Percentiles rank a stretch among this genome's conserved stretches.
Evolutionary conservation across 2,329 filamentous ascomycete genomes (phyloP).

Genomic region (Phialocephala subalpina): DNA sequence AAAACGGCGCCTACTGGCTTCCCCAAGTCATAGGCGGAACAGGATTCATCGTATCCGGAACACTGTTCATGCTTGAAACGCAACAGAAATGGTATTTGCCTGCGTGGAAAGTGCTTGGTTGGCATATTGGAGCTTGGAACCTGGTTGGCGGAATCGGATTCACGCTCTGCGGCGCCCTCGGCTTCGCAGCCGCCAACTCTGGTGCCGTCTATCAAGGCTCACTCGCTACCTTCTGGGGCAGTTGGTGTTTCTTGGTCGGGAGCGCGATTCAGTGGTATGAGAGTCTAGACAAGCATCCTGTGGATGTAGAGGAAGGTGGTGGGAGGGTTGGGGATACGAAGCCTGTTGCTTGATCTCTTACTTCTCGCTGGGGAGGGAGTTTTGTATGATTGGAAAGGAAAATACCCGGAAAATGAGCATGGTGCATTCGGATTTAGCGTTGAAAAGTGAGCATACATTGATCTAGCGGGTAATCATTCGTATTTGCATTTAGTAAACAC

Average conservation of each 20-base stretch:
- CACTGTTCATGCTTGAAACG: slow-evolving; percentile 72
- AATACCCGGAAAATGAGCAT: not conserved
- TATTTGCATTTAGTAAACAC: not conserved
- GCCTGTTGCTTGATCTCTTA: slow-evolving; percentile 8
- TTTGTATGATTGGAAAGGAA: not conserved
- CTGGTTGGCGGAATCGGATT: slow-evolving; percentile 68
- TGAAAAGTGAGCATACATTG: slow-evolving; percentile 1
- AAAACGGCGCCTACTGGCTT: slow-evolving; percentile 67
- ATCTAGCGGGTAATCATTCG: not conserved
- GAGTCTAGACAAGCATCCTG: slow-evolving; percentile 55
- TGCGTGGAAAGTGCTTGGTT: slow-evolving; percentile 63
- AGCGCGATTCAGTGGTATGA: slow-evolving; percentile 58
- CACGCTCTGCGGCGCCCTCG: slow-evolving; percentile 65
- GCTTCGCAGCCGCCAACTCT: slow-evolving; percentile 52
- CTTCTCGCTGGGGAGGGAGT: not conserved
- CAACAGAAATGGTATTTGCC: slow-evolving; percentile 70
- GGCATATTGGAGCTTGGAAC: slow-evolving; percentile 75
- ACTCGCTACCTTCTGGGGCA: slow-evolving; percentile 58
- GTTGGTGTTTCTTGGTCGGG: slow-evolving; percentile 58
- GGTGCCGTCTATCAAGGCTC: slow-evolving; percentile 56
- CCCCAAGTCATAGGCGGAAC: slow-evolving; percentile 68
- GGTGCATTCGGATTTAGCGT: not conserved
- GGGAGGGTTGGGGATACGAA: slow-evolving; percentile 21
- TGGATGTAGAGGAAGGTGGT: slow-evolving; percentile 44
- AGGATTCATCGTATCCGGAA: slow-evolving; percentile 66